phyloP scores from a whole-genome alignment of 2,329 filamentous ascomycete genomes.

The Pseudopyrenochaeta lycopersici region DNA sequence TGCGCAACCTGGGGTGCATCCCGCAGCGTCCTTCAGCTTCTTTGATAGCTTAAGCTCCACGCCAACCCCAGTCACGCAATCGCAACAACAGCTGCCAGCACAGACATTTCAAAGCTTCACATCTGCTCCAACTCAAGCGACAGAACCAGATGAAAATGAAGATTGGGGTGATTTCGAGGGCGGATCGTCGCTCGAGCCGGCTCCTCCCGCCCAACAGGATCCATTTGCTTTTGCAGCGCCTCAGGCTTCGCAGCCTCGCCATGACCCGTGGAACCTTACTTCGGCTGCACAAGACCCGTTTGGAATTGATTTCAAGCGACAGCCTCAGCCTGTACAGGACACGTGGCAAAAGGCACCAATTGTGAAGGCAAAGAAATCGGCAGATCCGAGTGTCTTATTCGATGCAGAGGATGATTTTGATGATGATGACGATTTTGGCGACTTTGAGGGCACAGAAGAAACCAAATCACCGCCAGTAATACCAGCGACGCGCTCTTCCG shows the following conservation, averaged over 20 bases:
- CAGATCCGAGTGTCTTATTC: conserved; percentile 51
- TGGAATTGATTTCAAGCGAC: conserved; percentile 6
- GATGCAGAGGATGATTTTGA: conserved; percentile 49
- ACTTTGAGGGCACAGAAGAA: conserved; percentile 40
- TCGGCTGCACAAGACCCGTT: conserved; percentile 21
- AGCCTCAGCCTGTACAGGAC: conserved; percentile 15
- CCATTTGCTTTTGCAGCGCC: conserved; percentile 23
- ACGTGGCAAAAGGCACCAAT: conserved; percentile 38
- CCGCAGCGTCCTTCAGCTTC: conserved; percentile 40
- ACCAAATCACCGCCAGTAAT: conserved; percentile 1
- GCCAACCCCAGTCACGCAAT: conserved; percentile 20
- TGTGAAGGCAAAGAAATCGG: conserved; percentile 41
- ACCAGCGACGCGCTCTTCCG: conserved; percentile 17
- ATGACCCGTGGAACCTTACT: conserved; percentile 13
- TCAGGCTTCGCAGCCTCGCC: conserved; percentile 17
- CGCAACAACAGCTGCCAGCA: conserved; percentile 16
- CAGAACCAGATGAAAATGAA: conserved; percentile 38
- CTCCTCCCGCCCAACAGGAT: conserved; percentile 21
- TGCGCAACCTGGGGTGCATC: conserved; percentile 8
- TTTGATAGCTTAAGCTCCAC: conserved; percentile 42
- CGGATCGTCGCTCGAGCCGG: conserved; percentile 25
- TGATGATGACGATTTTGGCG: conserved; percentile 50
- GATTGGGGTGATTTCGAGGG: conserved; percentile 55
- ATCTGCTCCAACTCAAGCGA: neutral
- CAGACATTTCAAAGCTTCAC: conserved; percentile 11